Evolutionary conservation across 2,329 filamentous ascomycete genomes (phyloP).

Genomic region (Ophidiomyces ophidiicola): DNA sequence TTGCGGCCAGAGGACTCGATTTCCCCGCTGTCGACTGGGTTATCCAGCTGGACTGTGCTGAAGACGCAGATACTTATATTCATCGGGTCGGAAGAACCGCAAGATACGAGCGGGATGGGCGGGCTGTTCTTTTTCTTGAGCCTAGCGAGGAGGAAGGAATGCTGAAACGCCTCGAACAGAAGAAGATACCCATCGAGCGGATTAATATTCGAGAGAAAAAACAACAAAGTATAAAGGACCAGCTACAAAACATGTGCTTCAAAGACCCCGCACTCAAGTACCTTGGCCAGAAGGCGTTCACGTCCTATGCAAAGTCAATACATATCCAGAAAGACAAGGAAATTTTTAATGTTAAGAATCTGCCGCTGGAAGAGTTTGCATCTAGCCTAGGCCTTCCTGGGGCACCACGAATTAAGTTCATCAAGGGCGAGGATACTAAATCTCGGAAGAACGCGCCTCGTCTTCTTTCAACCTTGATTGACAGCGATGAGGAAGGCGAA

Average conservation of each 20-base stretch:
- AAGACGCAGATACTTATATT: conserved; percentile 95
- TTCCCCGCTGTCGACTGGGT: conserved; percentile 98
- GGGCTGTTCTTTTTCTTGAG: conserved; percentile 80
- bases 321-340: conserved; percentile 86
- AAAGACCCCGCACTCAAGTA: conserved; percentile 91
- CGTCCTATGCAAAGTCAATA: conserved; percentile 74
- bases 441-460: conserved; percentile 75
- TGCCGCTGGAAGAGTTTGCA: conserved; percentile 78
- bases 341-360: conserved; percentile 69
- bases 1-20: conserved; percentile 85
- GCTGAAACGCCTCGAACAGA: conserved; percentile 69
- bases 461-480: conserved; percentile 48
- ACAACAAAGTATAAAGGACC: conserved; percentile 69
- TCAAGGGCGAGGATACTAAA: conserved; percentile 80
- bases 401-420: conserved; percentile 82
- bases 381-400: conserved; percentile 78
- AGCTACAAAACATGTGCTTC: conserved; percentile 91
- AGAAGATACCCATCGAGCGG: conserved; percentile 76
- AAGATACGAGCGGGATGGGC: conserved; percentile 77
- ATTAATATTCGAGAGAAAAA: conserved; percentile 85
- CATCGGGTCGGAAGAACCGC: conserved; percentile 90
- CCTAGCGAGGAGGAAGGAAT: conserved; percentile 90
- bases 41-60: conserved; percentile 93
- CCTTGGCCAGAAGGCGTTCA: conserved; percentile 88
- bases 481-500: conserved; percentile 38